These are phyloP conservation scores for Bryoglossum gracile DNA, from an alignment of 495 filamentous ascomycete genomes.

Conservation along the genomic window DNA sequence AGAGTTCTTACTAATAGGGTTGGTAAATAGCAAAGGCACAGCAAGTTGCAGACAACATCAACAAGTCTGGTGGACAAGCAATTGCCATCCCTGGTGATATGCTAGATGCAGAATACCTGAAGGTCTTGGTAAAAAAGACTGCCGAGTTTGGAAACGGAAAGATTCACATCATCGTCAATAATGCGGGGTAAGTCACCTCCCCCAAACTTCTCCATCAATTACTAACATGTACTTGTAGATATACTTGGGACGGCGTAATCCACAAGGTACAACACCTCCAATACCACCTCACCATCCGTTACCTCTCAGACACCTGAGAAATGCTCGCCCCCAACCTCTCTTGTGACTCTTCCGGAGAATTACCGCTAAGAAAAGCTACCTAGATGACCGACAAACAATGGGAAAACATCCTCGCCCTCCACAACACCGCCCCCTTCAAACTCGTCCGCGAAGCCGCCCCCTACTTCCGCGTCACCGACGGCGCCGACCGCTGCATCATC, in stretches of 20 bases:
- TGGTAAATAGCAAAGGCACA: constrained; percentile 50
- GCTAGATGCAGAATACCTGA: constrained; percentile 57
- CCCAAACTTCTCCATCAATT: background rate
- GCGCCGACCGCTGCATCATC: constrained; percentile 68
- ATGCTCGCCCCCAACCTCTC: constrained; percentile 7
- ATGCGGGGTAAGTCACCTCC: constrained; percentile 49
- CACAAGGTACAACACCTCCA: constrained; percentile 53
- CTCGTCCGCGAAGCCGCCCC: constrained; percentile 70
- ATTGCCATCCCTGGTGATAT: constrained; percentile 68
- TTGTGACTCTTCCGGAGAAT: too few species aligned
- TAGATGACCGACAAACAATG: constrained; percentile 87
- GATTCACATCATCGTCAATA: constrained; percentile 84
- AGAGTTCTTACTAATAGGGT: constrained; percentile 10
- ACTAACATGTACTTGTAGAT: constrained; percentile 16
- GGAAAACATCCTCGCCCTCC: constrained; percentile 75
- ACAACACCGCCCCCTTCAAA: constrained; percentile 77
- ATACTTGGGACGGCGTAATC: constrained; percentile 86
- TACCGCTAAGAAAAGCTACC: too few species aligned
- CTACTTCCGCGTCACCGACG: constrained; percentile 81
- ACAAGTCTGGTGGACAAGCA: constrained; percentile 52
- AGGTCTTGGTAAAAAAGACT: constrained; percentile 59
- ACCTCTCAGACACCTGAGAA: constrained; percentile 6
- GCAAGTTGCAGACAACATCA: constrained; percentile 46
- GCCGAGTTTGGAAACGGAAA: constrained; percentile 78
- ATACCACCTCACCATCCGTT: constrained; percentile 6